These are phyloP conservation scores for Blumeria hordei DNA, from an alignment of 2,329 filamentous ascomycete genomes.

Conservation along the genomic window DNA sequence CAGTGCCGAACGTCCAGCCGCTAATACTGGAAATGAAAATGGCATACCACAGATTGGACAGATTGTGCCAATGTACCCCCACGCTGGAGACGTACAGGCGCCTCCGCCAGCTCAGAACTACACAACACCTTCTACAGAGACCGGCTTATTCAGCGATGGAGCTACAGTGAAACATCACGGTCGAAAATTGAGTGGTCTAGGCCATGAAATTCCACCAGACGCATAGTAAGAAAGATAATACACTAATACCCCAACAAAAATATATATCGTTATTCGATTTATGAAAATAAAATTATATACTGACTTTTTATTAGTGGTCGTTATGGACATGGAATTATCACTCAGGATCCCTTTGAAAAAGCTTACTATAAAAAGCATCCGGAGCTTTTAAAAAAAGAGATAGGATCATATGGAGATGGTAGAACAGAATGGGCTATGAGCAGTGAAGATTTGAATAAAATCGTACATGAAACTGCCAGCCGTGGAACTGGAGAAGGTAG, in stretches of 20 bases:
- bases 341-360: conserved; percentile 65
- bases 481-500: conserved; percentile 28
- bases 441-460: conserved; percentile 71
- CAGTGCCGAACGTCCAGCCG: conserved; percentile 22
- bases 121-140: conserved; percentile 11
- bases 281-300: neutral
- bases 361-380: conserved; percentile 88
- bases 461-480: conserved; percentile 48
- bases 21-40: conserved; percentile 37
- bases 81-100: conserved; percentile 87
- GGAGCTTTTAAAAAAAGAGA: conserved; percentile 53
- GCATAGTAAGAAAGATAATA: conserved; percentile 34
- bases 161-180: conserved; percentile 30
- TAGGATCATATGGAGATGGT: conserved; percentile 29
- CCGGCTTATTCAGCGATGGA: conserved; percentile 29
- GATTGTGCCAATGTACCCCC: conserved; percentile 78
- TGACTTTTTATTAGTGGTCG: conserved; percentile 24
- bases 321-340: conserved; percentile 58
- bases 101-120: conserved; percentile 47
- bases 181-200: conserved; percentile 48
- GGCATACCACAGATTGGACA: conserved; percentile 84
- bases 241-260: neutral
- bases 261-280: neutral
- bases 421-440: conserved; percentile 58
- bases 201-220: conserved; percentile 51